Evolutionary conservation across 2,329 filamentous ascomycete species (phyloP), one percentile per base, ranked within the genome.

Genomic region (Cryphonectria radicalis): DNA sequence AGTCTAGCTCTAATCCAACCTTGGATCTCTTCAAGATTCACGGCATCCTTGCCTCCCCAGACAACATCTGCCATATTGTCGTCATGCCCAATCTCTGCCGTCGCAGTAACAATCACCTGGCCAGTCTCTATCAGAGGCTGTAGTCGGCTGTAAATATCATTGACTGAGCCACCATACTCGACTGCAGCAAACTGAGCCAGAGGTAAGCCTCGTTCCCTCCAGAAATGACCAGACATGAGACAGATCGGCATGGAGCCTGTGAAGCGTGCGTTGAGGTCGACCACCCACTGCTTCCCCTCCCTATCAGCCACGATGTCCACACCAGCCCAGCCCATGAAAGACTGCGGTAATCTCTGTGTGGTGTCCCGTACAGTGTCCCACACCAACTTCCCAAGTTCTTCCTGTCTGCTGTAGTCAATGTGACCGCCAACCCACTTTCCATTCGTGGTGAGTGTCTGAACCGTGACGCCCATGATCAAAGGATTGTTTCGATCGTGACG

Each of bases 201-300:
- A 4, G 72, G 70, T 14, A 76, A 55, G 10, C 68, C 66, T 25
- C 74, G 72, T 11, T 69, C 63, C 63, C 72, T 69, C 75, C 72
- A 76, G 50, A 76, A 76, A 37, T 76, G 75, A 7, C 72, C 70
- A 2, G 74, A 71, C 74, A 76, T 74, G 70, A 76, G 65, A 67
- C 75, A 76, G 40, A 76, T 75, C 1, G 75, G 74, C 75, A 76
- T 76, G 8, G 75, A 76, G 60, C 75, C 75, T 19, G 75, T 76
- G 62, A 76, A 75, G 4, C 75, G 73, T 8, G 75, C 75, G 32
- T 76, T 76, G n/a, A 76, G 71, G 62, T 76, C 75, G 11, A 76
- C 75, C 8, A 76, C 75, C 70, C 71, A 76, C 62, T 76, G 75
- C 66, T 60, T 68, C 2, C 69, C 70, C 3, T 69, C 62, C 59